Evolutionary conservation across 129 eudicot genomes (phyloP), one percentile per base, ranked within the genome.

Genomic region (Lactuca sativa): DNA sequence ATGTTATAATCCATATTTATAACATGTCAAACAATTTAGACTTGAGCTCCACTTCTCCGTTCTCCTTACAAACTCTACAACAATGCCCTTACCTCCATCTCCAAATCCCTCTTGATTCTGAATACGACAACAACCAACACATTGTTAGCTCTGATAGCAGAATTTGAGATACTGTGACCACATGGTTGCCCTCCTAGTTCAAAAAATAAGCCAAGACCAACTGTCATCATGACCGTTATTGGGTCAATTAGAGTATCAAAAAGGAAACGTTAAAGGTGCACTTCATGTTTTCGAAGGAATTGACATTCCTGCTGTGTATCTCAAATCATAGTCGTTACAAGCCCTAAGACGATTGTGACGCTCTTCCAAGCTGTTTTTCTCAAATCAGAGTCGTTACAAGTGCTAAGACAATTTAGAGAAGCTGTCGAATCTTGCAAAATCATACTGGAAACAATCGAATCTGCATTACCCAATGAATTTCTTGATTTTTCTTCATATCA

Each of bases 251-350:
- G 97, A 92, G 87, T 92, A 82, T 77, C 97, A 92, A 54, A 92
- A 92, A 72, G 97, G 97, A 53, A 92, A 88, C 62, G 60, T 86
- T 0, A 96, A 88, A 71, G 96, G 82, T 56, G 97, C 97, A 33
- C 92, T 88, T 79, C 89, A 81, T 49, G 97, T 92, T 38, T 92
- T 92, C 49, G 95, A 92, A 77, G 97, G 97, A 56, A 92, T 92
- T 1, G 93, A 92, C 77, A 72, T 92, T 76, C 81, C 86, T 54
- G 96, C 96, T 4, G 78, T 92, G 58, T 66, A 49, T 59, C 93
- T 91, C 3, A 92, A 87, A n/a, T n/a, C n/a, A n/a, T n/a, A n/a
- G n/a, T n/a, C n/a, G n/a, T n/a, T n/a, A n/a, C n/a, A n/a, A n/a
- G n/a, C n/a, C n/a, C n/a, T n/a, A n/a, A n/a, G n/a, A n/a, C n/a